Base-by-base conservation (phyloP, 495 filamentous ascomycete genomes). In the Rostrohypoxylon terebratum region DNA sequence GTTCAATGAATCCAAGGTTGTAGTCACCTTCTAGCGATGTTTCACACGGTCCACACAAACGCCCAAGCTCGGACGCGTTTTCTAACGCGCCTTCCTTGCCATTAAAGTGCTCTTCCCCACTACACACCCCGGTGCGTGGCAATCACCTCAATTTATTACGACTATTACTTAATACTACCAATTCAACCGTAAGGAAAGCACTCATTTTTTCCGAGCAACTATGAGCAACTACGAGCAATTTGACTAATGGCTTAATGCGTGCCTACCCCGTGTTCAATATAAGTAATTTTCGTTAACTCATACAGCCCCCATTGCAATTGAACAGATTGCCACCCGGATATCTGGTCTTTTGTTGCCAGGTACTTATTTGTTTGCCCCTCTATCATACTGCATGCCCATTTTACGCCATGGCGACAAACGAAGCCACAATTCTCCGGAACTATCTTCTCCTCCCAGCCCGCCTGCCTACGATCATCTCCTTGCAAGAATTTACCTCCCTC, bases 401-500 rank as follows among this genome's bases (percentile, higher is more conserved):
- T 40, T 13, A 8, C 44, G 80, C 47, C 44, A 93, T 94, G 92
- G 83, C 92, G 16, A 90, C 91, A 8, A 89, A 89, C 31, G 92
- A 95, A 75, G 80, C 84, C 42, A 86, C 86, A 3, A 91, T 97
- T 69, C 86, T 97, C 59, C 86, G 83, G 77, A 90, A 90, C 69
- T 96, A 95, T 72, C 84, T 97, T 42, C 89, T 96, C 53, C 83
- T 90, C 14, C 90, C 93, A 6, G 89, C 93, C 4, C 85, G 91
- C 28, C 81, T 96, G 58, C 90, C 91, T 7, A 87, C 89, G 40
- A 83, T 93, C 62, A 85, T 95, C 72, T 89, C 93, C 13, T 81
- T 95, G 28, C 83, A 89, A 57, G 87, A 93, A 69, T 96, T 96
- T 82, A 88, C 87, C 31, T 85, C 89, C 28, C 82, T 96, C 40